Conservation (phyloP, 257 asterid genomes). For the Nicotiana undulata region DNA sequence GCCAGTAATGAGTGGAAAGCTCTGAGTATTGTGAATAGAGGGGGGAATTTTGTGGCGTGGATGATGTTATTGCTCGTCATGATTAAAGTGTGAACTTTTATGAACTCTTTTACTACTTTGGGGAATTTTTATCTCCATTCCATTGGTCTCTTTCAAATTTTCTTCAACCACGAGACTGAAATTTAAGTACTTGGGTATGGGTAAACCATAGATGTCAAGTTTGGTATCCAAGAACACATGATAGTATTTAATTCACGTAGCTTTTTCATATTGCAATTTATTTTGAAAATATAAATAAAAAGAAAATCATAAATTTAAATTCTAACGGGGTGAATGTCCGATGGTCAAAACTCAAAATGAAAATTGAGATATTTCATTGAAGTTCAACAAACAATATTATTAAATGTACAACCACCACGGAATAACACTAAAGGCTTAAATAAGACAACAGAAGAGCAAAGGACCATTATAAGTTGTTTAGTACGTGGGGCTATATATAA, state of each 20-base stretch:
- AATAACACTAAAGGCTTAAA: neutral
- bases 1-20: constrained; percentile 17
- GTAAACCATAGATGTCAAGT: neutral
- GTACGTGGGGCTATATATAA: too few relatives aligned
- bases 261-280: too few relatives aligned
- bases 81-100: constrained; percentile 54
- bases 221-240: neutral
- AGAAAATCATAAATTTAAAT: too few relatives aligned
- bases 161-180: neutral
- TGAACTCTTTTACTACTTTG: neutral
- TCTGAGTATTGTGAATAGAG: constrained; percentile 23
- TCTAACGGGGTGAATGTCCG: too few relatives aligned
- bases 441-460: neutral
- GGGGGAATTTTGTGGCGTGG: constrained; percentile 10
- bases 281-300: too few relatives aligned
- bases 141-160: neutral
- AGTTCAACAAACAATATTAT: neutral
- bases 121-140: neutral
- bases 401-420: neutral
- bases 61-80: constrained; percentile 29
- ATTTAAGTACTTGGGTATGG: neutral
- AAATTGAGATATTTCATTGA: too few relatives aligned
- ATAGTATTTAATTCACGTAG: too few relatives aligned
- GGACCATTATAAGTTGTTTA: too few relatives aligned
- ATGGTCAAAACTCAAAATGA: too few relatives aligned